A percentile compares a stretch with the other conserved stretches of the same genome.
Evolutionary conservation across 75 land plant genomes (phyloP).

Genomic region (Azolla pinnata): DNA sequence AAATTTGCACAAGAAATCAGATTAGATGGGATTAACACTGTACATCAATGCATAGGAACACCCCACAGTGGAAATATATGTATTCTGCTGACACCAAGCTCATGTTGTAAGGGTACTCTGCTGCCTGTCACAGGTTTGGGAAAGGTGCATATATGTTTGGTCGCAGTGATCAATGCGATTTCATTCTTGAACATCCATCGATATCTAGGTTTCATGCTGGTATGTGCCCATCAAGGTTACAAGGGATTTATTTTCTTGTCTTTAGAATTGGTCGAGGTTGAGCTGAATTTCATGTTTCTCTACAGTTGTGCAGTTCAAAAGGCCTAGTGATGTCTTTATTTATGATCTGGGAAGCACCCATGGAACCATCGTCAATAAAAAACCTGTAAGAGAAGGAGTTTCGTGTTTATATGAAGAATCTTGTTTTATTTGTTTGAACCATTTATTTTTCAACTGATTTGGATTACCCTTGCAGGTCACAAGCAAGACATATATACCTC

Average conservation of each 20-base stretch:
- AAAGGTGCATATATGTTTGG: slow-evolving; percentile 99
- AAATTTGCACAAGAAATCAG: too few species aligned
- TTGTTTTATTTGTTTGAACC: background rate
- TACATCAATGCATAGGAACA: too few species aligned
- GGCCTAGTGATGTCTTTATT: slow-evolving; percentile 59
- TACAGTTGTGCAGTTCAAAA: slow-evolving; percentile 78
- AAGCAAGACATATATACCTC: slow-evolving; percentile 44
- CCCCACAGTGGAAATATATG: too few species aligned
- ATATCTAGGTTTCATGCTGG: slow-evolving; percentile 97
- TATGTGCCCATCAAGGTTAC: too few species aligned
- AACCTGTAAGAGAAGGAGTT: slow-evolving; percentile 38
- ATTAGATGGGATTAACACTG: too few species aligned
- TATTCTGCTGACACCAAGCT: too few species aligned
- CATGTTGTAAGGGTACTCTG: too few species aligned
- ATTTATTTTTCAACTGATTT: background rate
- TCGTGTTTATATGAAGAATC: background rate
- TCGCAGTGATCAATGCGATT: slow-evolving; percentile 78
- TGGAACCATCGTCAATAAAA: slow-evolving; percentile 86
- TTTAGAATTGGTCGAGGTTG: background rate
- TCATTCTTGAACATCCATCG: slow-evolving; percentile 84
- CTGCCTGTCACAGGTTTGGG: slow-evolving; percentile 37
- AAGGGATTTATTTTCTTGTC: too few species aligned
- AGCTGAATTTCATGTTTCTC: slow-evolving; percentile 1
- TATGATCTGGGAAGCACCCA: slow-evolving; percentile 96
- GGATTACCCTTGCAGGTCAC: slow-evolving; percentile 18